Conservation (phyloP, 768 basidiomycete genomes). For the Trametes cubensis region DNA sequence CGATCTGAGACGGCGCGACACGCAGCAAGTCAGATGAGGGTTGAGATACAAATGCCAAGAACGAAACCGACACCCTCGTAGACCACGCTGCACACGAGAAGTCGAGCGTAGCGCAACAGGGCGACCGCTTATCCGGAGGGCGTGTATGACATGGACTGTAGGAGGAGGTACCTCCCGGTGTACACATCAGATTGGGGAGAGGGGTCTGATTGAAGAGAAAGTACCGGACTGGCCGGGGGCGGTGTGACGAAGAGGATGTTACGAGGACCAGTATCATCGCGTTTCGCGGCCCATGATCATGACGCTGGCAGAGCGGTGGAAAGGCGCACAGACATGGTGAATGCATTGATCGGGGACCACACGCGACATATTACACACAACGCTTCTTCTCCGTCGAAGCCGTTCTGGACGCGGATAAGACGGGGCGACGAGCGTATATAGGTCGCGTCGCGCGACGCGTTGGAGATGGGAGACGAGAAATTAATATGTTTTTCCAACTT, state of each 20-base stretch:
- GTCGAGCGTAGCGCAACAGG: not conserved
- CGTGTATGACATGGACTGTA: not conserved
- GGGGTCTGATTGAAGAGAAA: not conserved
- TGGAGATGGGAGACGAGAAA: slow-evolving; percentile 3
- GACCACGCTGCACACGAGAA: not conserved
- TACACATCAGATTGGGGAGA: not conserved
- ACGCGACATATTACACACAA: not conserved
- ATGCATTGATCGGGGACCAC: not conserved
- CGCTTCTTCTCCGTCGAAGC: slow-evolving; percentile 12
- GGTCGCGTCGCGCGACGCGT: not conserved
- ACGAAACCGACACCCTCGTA: not conserved
- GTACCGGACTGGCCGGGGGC: not conserved
- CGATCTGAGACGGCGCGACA: no score
- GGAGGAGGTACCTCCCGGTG: no score
- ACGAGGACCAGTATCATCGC: no score
- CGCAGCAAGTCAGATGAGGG: not conserved
- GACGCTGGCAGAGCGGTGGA: not conserved
- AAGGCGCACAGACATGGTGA: not conserved
- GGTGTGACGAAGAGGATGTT: not conserved
- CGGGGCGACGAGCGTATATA: not conserved
- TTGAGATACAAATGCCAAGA: not conserved
- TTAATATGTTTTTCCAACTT: slow-evolving; percentile 16
- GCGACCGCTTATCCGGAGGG: not conserved
- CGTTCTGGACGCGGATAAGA: slow-evolving; percentile 4
- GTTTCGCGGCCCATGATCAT: no score